Percentiles rank a stretch among this genome's conserved stretches.
Evolutionary conservation across 2,329 filamentous ascomycete genomes (phyloP).

Genomic region (Hirsutella thompsonii): DNA sequence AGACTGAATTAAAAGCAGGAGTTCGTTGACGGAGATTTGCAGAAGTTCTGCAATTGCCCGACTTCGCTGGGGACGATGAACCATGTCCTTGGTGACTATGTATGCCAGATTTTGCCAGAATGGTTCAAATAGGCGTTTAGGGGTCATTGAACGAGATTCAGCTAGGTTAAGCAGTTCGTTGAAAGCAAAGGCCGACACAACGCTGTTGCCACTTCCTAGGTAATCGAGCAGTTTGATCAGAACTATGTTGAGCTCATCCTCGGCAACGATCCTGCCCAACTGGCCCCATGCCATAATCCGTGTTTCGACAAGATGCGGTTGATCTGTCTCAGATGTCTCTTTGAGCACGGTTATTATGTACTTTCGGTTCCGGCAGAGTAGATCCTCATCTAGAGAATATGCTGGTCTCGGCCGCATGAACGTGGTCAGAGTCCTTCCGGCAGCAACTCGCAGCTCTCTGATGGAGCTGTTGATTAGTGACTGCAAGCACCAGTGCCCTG

Average conservation of each 20-base stretch:
- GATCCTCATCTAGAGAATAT: conserved; percentile 8
- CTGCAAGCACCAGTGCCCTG: conserved; percentile 72
- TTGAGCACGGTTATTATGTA: conserved; percentile 59
- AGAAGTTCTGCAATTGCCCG: conserved; percentile 72
- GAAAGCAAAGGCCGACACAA: conserved; percentile 71
- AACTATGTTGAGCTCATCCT: conserved; percentile 77
- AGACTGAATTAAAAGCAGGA: conserved; percentile 64
- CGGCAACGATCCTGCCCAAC: conserved; percentile 61
- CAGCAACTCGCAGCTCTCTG: conserved; percentile 72
- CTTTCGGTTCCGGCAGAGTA: conserved; percentile 39
- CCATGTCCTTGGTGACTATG: conserved; percentile 69
- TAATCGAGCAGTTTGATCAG: conserved; percentile 77
- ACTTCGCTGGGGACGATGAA: conserved; percentile 67
- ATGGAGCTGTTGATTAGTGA: conserved; percentile 75
- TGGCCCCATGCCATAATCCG: conserved; percentile 79
- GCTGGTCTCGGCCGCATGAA: conserved; percentile 38
- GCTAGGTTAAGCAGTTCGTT: conserved; percentile 70
- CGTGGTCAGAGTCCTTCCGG: conserved; percentile 52
- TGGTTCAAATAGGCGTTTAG: conserved; percentile 62
- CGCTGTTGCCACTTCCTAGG: conserved; percentile 67
- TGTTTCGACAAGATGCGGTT: conserved; percentile 62
- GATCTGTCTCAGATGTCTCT: conserved; percentile 55
- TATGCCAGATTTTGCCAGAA: conserved; percentile 84
- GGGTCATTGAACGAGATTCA: conserved; percentile 45
- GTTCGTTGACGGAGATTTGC: conserved; percentile 58